phyloP scores from a whole-genome alignment of 176 grass and related monocot genomes.

The Eleusine coracana region DNA sequence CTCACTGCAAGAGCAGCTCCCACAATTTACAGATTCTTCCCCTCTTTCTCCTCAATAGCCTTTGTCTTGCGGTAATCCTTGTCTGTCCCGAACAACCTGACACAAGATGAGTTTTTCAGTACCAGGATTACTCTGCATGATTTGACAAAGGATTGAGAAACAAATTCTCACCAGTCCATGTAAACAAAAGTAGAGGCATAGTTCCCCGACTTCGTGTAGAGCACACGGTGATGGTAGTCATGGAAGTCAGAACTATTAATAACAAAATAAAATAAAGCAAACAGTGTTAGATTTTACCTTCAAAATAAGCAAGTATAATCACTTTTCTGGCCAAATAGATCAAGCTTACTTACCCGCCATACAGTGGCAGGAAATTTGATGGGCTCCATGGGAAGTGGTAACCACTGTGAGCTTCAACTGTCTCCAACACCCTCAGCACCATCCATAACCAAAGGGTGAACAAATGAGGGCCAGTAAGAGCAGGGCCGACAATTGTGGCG shows the following conservation, averaged over 20 bases:
- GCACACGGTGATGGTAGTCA: constrained; percentile 89
- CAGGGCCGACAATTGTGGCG: constrained; percentile 77
- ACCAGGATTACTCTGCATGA: not conserved
- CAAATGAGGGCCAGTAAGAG: constrained; percentile 89
- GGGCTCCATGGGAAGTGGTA: constrained; percentile 98
- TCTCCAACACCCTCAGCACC: constrained; percentile 85
- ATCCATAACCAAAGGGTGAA: constrained; percentile 95
- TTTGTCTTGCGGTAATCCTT: constrained; percentile 77
- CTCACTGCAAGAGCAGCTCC: constrained; percentile 2
- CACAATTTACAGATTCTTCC: constrained; percentile 48
- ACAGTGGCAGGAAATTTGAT: constrained; percentile 91
- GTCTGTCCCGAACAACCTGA: constrained; percentile 85
- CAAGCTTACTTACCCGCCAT: constrained; percentile 73
- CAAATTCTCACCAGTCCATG: constrained; percentile 77
- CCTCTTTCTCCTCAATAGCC: constrained; percentile 53
- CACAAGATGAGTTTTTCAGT: not conserved
- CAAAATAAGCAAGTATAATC: not conserved
- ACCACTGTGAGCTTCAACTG: constrained; percentile 92
- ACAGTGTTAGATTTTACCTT: not conserved
- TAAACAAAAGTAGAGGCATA: constrained; percentile 95
- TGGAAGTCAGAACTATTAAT: constrained; percentile 72
- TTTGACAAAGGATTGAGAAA: constrained; percentile 12
- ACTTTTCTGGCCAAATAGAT: not conserved
- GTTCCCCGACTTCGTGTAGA: constrained; percentile 74
- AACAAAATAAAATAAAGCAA: not conserved